Conservation (phyloP, 1,284 basidiomycete genomes). For the Omphalotus olearius region DNA sequence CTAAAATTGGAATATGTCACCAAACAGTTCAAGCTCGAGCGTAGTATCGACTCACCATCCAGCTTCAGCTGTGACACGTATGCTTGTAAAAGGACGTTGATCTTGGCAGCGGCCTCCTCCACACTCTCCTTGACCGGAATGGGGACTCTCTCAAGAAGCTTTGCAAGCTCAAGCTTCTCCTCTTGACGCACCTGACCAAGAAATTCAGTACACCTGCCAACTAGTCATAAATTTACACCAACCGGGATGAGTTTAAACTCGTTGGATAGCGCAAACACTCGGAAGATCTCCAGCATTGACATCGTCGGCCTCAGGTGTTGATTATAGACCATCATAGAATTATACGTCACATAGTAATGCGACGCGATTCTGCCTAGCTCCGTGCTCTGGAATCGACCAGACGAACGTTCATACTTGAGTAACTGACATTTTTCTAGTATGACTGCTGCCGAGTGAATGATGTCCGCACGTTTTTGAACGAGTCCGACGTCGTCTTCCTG, state of each 20-base stretch:
- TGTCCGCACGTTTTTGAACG: constrained; percentile 93
- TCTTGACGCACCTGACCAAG: constrained; percentile 51
- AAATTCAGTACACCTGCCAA: constrained; percentile 15
- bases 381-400: constrained; percentile 87
- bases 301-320: constrained; percentile 89
- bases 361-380: constrained; percentile 95
- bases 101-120: constrained; percentile 95
- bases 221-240: constrained; percentile 19
- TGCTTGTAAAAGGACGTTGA: constrained; percentile 94
- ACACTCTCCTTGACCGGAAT: constrained; percentile 97
- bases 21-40: background rate
- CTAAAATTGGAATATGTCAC: constrained; percentile 26
- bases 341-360: constrained; percentile 95
- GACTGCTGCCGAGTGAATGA: constrained; percentile 91
- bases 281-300: constrained; percentile 88
- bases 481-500: constrained; percentile 81
- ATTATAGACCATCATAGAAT: constrained; percentile 96
- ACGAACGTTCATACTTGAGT: constrained; percentile 89
- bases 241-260: constrained; percentile 97
- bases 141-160: constrained; percentile 91
- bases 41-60: constrained; percentile 50
- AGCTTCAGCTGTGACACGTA: constrained; percentile 95
- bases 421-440: constrained; percentile 93
- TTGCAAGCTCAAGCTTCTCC: constrained; percentile 91
- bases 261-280: constrained; percentile 94